Percentiles rank a stretch among this genome's conserved stretches.
Conservation (phyloP, 306 rosid species). For the Ochetophila trinervis region DNA sequence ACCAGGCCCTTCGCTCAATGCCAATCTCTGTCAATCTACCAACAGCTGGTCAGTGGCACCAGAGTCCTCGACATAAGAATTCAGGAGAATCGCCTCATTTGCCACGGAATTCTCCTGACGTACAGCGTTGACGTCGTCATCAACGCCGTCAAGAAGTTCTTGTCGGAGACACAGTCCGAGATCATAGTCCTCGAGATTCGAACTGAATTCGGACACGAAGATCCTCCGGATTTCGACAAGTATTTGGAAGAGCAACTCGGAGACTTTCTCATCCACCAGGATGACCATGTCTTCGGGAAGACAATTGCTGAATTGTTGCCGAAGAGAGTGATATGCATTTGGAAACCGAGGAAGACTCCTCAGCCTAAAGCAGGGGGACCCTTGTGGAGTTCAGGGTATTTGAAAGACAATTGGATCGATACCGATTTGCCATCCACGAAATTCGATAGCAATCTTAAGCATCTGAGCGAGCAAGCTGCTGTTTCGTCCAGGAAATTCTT, state of each 20-base stretch:
- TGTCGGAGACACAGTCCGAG: slow-evolving; percentile 62
- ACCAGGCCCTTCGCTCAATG: slow-evolving; percentile 94
- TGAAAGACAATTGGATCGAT: slow-evolving; percentile 77
- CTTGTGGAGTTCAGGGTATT: slow-evolving; percentile 60
- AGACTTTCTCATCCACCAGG: slow-evolving; percentile 59
- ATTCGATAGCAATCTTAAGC: slow-evolving; percentile 69
- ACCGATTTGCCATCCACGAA: slow-evolving; percentile 89
- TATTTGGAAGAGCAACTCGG: slow-evolving; percentile 66
- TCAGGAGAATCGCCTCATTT: slow-evolving; percentile 54
- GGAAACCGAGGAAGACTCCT: slow-evolving; percentile 78
- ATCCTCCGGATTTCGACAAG: slow-evolving; percentile 73
- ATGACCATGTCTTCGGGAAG: slow-evolving; percentile 56
- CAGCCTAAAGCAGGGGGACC: slow-evolving; percentile 57
- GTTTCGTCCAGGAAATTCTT: slow-evolving; percentile 60
- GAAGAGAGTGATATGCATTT: slow-evolving; percentile 63
- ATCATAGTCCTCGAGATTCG: slow-evolving; percentile 71
- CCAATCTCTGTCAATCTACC: slow-evolving; percentile 69
- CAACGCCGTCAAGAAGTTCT: slow-evolving; percentile 49
- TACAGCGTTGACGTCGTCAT: slow-evolving; percentile 64
- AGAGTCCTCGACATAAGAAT: slow-evolving; percentile 69
- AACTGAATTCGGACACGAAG: slow-evolving; percentile 75
- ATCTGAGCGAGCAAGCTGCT: slow-evolving; percentile 61
- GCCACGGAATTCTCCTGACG: slow-evolving; percentile 76
- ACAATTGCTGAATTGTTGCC: slow-evolving; percentile 65
- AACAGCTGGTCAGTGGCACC: slow-evolving; percentile 54